These are phyloP conservation scores for Afroboletus lepidellus DNA, from an alignment of 1,284 basidiomycete species.

Conservation along the genomic window DNA sequence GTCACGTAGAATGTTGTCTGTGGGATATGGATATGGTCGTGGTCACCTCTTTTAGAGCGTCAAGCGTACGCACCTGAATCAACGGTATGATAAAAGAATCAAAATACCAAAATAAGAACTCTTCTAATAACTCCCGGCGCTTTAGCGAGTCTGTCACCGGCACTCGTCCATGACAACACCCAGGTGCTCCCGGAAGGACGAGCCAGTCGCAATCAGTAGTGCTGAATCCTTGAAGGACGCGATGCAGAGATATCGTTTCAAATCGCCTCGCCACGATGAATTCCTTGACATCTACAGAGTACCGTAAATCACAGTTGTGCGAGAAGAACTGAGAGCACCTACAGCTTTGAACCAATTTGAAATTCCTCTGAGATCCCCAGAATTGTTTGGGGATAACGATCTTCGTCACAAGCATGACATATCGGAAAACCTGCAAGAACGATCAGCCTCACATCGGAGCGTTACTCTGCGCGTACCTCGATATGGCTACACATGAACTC, in stretches of 20 bases:
- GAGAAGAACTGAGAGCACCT: slow-evolving; percentile 30
- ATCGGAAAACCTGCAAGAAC: slow-evolving; percentile 63
- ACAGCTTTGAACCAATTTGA: slow-evolving; percentile 63
- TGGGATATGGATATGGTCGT: not conserved
- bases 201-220: slow-evolving; percentile 85
- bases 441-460: not conserved
- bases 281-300: slow-evolving; percentile 58
- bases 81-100: slow-evolving; percentile 82
- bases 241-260: slow-evolving; percentile 83
- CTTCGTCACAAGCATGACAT: slow-evolving; percentile 61
- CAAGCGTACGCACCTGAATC: slow-evolving; percentile 56
- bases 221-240: slow-evolving; percentile 75
- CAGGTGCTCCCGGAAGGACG: slow-evolving; percentile 41
- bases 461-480: slow-evolving; percentile 45
- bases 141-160: slow-evolving; percentile 70
- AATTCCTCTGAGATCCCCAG: slow-evolving; percentile 78
- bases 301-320: not conserved
- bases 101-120: slow-evolving; percentile 92
- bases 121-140: slow-evolving; percentile 74
- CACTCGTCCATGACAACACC: slow-evolving; percentile 45
- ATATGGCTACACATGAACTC: slow-evolving; percentile 69
- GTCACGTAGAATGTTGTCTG: slow-evolving; percentile 95
- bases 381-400: slow-evolving; percentile 72
- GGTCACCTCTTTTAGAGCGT: not conserved
- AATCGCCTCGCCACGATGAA: slow-evolving; percentile 77